Conservation (phyloP, 2,329 filamentous ascomycete genomes). For the Penicillium verrucosum region DNA sequence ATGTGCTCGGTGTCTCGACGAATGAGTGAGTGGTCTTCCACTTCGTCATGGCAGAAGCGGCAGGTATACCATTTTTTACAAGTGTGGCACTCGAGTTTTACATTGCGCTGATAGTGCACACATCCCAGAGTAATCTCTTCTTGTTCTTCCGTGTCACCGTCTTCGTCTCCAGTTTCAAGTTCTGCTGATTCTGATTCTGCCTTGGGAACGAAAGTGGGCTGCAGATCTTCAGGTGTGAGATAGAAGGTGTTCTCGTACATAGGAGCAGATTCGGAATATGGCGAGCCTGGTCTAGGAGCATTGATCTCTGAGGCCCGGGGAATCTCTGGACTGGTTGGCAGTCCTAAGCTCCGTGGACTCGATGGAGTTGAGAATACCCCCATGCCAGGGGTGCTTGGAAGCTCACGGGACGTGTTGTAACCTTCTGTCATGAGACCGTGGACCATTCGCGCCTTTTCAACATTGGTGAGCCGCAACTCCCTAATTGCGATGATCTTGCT, state of each 20-base stretch:
- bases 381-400: conserved; percentile 4
- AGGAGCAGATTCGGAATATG: conserved; percentile 27
- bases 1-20: conserved; percentile 86
- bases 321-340: conserved; percentile 32
- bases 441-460: conserved; percentile 69
- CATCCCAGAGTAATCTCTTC: conserved; percentile 67
- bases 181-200: conserved; percentile 28
- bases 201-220: conserved; percentile 63
- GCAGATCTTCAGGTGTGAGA: conserved; percentile 55
- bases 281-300: conserved; percentile 29
- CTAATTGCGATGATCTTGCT: conserved; percentile 68
- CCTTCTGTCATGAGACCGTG: conserved; percentile 68
- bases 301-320: conserved; percentile 24
- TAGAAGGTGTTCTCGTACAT: conserved; percentile 37
- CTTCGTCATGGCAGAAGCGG: conserved; percentile 85
- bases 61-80: conserved; percentile 94
- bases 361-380: conserved; percentile 22
- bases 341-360: conserved; percentile 25
- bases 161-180: conserved; percentile 34
- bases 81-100: conserved; percentile 89
- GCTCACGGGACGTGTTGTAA: conserved; percentile 52
- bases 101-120: conserved; percentile 89
- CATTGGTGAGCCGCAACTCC: conserved; percentile 53
- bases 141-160: conserved; percentile 46
- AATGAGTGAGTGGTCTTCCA: conserved; percentile 73